Conservation (phyloP, 306 rosid genomes). For the Cucumis sativus region Cucumber_9930_V3 NC_026655.2:19228501-19229000, state of each 20-base stretch:
- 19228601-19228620: slow-evolving; percentile 52
- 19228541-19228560: slow-evolving; percentile 76
- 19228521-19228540: slow-evolving; percentile 66
- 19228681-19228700: slow-evolving; percentile 20
- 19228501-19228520: slow-evolving; percentile 65
- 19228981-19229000: slow-evolving; percentile 76
- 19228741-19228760: slow-evolving; percentile 86
- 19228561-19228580: slow-evolving; percentile 65
- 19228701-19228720: slow-evolving; percentile 94
- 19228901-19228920: slow-evolving; percentile 50
- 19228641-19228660: not conserved
- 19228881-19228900: not conserved
- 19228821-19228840: slow-evolving; percentile 84
- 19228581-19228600: slow-evolving; percentile 50
- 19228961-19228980: slow-evolving; percentile 88
- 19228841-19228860: not conserved
- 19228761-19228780: slow-evolving; percentile 81
- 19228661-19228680: not conserved
- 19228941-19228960: slow-evolving; percentile 88
- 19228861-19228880: not conserved
- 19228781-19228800: slow-evolving; percentile 79
- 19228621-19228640: not conserved
- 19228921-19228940: slow-evolving; percentile 78
- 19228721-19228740: slow-evolving; percentile 76
- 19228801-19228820: slow-evolving; percentile 66